Conservation (phyloP, 1,139 yeast genomes). For the Ashbya aceris region DNA sequence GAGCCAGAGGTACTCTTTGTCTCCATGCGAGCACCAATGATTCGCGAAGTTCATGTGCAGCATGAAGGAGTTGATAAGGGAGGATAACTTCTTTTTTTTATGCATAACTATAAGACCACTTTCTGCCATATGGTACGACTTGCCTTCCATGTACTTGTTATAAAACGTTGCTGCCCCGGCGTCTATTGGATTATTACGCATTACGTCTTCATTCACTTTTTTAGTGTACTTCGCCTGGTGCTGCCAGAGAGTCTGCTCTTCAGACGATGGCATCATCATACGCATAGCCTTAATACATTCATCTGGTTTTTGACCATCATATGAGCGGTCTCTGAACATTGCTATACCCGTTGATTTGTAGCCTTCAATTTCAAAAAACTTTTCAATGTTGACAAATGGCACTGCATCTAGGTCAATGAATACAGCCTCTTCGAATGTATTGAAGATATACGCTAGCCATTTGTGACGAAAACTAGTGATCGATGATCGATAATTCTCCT, state of each 20-base stretch:
- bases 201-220: conserved; percentile 1
- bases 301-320: conserved; percentile 7
- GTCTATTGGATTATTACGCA: conserved; percentile 20
- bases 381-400: conserved; percentile 33
- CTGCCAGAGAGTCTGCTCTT: background rate
- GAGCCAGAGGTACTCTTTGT: conserved; percentile 54
- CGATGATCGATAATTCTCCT: conserved; percentile 27
- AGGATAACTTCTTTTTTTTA: conserved; percentile 34
- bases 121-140: conserved; percentile 38
- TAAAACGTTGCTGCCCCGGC: conserved; percentile 9
- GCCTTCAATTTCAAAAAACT: conserved; percentile 32
- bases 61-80: conserved; percentile 32
- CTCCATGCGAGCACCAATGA: conserved; percentile 39
- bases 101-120: conserved; percentile 41
- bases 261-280: background rate
- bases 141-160: conserved; percentile 4
- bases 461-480: conserved; percentile 41
- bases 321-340: conserved; percentile 41
- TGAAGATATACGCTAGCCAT: conserved; percentile 39
- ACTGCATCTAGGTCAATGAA: conserved; percentile 45
- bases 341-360: conserved; percentile 35
- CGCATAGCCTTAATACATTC: background rate
- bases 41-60: conserved; percentile 34
- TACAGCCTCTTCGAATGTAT: conserved; percentile 41
- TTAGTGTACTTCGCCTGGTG: background rate